Evolutionary conservation across 1,284 basidiomycete species (phyloP).

Genomic region (Anthracocystis walkeri): DNA sequence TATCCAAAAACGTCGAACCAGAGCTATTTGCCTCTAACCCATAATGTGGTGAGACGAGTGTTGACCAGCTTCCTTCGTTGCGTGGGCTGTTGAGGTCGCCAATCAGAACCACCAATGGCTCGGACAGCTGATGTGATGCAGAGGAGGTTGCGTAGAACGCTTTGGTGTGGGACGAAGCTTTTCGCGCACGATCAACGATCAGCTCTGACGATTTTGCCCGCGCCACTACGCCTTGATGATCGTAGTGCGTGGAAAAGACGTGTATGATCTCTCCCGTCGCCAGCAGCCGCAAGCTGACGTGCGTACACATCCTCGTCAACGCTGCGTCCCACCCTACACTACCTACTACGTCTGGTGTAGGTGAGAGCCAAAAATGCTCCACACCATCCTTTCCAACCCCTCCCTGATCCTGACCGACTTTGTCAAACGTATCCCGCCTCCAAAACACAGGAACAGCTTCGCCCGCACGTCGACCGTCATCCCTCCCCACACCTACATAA

Average conservation of each 20-base stretch:
- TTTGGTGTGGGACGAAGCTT: conserved; percentile 19
- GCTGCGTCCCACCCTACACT: conserved; percentile 61
- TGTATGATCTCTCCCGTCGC: conserved; percentile 48
- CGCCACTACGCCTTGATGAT: conserved; percentile 51
- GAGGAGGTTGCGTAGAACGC: conserved; percentile 6
- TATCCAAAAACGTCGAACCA: conserved; percentile 42
- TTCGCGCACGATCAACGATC: conserved; percentile 38
- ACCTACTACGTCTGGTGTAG: conserved; percentile 35
- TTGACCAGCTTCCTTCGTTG: conserved; percentile 48
- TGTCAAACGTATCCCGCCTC: conserved; percentile 38
- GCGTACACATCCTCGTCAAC: conserved; percentile 58
- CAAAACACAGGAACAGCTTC: conserved; percentile 60
- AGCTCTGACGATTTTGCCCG: conserved; percentile 45
- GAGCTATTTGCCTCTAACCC: conserved; percentile 18
- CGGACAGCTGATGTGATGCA: neutral
- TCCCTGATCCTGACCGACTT: conserved; percentile 26
- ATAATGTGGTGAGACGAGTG: conserved; percentile 52
- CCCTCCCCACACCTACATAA: conserved; percentile 46
- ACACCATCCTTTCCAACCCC: conserved; percentile 50
- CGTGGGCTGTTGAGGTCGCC: conserved; percentile 59
- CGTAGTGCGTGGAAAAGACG: conserved; percentile 60
- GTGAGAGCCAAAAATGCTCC: conserved; percentile 57
- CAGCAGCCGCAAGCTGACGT: conserved; percentile 40
- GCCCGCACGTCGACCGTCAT: conserved; percentile 43
- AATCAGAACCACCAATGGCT: conserved; percentile 51